phyloP scores from a whole-genome alignment of 2,329 filamentous ascomycete genomes.

The Ascosphaera acerosa region DNA sequence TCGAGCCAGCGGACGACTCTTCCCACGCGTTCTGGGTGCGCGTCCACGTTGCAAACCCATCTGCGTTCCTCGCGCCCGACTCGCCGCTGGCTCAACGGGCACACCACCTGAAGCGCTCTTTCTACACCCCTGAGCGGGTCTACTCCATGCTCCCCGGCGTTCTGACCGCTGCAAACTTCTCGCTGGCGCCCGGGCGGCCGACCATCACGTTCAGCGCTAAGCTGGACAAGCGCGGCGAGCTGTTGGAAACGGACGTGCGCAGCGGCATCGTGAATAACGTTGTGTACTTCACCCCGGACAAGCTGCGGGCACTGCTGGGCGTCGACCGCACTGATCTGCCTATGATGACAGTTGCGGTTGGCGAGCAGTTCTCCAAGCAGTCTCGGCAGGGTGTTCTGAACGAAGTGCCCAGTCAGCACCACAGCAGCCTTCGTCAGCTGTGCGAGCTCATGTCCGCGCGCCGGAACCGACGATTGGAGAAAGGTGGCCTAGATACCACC shows the following conservation, averaged over 20 bases:
- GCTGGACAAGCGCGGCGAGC: constrained; percentile 25
- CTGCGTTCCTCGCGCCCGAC: constrained; percentile 30
- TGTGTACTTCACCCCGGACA: constrained; percentile 24
- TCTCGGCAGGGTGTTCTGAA: constrained; percentile 8
- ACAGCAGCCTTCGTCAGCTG: constrained; percentile 13
- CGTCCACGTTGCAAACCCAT: constrained; percentile 37
- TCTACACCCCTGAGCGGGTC: constrained; percentile 27
- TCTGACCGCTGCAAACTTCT: constrained; percentile 26
- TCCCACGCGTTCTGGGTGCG: constrained; percentile 30
- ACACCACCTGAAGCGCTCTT: constrained; percentile 25
- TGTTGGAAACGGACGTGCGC: constrained; percentile 28
- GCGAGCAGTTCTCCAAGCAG: constrained; percentile 9
- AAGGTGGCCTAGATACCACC: constrained; percentile 16
- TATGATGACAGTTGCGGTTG: constrained; percentile 10
- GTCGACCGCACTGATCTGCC: constrained; percentile 6
- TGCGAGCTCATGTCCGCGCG: constrained; percentile 17
- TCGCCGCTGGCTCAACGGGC: constrained; percentile 29
- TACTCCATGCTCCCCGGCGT: constrained; percentile 31
- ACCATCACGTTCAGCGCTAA: constrained; percentile 35
- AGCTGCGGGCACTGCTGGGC: constrained; percentile 16
- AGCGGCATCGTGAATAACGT: constrained; percentile 31
- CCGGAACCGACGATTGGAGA: constrained; percentile 13
- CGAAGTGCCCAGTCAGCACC: constrained; percentile 12
- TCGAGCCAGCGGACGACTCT: constrained; percentile 24
- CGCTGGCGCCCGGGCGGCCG: constrained; percentile 27